These are phyloP conservation scores for Nigrospora osmanthi DNA, from an alignment of 2,329 filamentous ascomycete genomes.

Conservation along the genomic window DNA sequence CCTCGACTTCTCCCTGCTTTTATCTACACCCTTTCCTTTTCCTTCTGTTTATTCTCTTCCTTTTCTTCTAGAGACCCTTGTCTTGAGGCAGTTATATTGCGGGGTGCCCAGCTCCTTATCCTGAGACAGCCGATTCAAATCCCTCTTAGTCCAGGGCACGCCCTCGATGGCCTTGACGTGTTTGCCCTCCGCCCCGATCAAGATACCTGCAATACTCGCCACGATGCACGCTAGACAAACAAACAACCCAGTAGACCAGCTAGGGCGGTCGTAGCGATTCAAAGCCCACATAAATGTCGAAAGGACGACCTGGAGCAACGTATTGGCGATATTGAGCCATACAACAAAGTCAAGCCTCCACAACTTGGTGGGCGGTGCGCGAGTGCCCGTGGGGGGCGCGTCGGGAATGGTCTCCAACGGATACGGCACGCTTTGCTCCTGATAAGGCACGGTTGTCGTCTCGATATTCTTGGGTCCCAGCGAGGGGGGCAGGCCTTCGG, in stretches of 20 bases:
- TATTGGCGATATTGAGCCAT: too few relatives aligned
- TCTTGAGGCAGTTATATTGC: constrained; percentile 52
- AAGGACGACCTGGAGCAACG: constrained; percentile 65
- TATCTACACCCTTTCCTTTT: too few relatives aligned
- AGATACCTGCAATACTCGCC: constrained; percentile 58
- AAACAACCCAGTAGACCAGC: constrained; percentile 74
- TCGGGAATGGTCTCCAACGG: constrained; percentile 57
- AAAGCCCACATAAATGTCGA: constrained; percentile 79
- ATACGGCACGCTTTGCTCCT: constrained; percentile 47
- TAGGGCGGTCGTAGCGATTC: constrained; percentile 63
- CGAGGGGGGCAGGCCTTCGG: constrained; percentile 45
- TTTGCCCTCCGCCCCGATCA: constrained; percentile 68
- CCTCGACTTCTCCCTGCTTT: too few relatives aligned
- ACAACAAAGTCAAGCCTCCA: constrained; percentile 79
- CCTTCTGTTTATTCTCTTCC: constrained; percentile 26
- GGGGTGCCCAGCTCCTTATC: constrained; percentile 48
- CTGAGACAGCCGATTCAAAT: constrained; percentile 38
- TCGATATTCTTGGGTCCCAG: constrained; percentile 46
- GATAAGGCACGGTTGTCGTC: constrained; percentile 25
- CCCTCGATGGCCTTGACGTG: too few relatives aligned
- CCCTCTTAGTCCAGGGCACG: constrained; percentile 51
- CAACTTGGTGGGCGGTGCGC: constrained; percentile 56
- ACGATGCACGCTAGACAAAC: constrained; percentile 67
- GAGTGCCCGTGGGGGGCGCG: constrained; percentile 61
- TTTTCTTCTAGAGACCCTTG: constrained; percentile 38